phyloP scores from a whole-genome alignment of 2,329 filamentous ascomycete genomes.

The Cytospora leucostoma region DNA sequence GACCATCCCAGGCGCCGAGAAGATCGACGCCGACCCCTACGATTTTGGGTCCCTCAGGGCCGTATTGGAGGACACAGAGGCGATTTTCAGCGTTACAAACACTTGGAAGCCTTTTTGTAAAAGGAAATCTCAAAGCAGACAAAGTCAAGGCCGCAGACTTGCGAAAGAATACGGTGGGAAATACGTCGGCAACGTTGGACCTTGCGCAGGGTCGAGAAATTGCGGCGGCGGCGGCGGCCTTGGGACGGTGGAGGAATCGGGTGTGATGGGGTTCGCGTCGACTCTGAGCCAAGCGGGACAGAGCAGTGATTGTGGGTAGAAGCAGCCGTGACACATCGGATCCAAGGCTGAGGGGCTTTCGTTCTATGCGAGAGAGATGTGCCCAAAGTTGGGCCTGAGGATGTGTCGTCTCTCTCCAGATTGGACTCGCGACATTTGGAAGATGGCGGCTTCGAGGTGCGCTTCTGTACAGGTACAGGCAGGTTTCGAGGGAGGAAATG shows the following conservation, averaged over 20 bases:
- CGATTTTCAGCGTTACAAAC: constrained; percentile 58
- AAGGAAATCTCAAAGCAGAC: constrained; percentile 39
- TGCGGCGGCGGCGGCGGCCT: constrained; percentile 52
- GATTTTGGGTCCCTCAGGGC: constrained; percentile 42
- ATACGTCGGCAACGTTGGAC: constrained; percentile 52
- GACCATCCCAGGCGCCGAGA: constrained; percentile 44
- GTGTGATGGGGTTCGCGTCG: constrained; percentile 52
- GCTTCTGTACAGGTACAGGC: constrained; percentile 48
- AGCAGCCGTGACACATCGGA: constrained; percentile 56
- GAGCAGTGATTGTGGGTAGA: constrained; percentile 47
- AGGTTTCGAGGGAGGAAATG: constrained; percentile 45
- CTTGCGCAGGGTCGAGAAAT: constrained; percentile 56
- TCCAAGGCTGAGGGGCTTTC: constrained; percentile 55
- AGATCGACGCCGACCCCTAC: constrained; percentile 47
- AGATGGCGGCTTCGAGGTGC: constrained; percentile 49
- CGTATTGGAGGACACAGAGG: constrained; percentile 48
- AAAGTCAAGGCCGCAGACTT: constrained; percentile 41
- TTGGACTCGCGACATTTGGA: constrained; percentile 36
- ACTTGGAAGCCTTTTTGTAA: constrained; percentile 54
- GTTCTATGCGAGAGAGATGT: constrained; percentile 44
- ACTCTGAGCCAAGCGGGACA: constrained; percentile 51
- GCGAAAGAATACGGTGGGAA: constrained; percentile 44
- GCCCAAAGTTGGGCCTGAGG: constrained; percentile 47
- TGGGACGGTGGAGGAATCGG: constrained; percentile 42
- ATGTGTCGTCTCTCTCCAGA: no score